Evolutionary conservation across 176 grass and related monocot genomes (phyloP).

Genomic region (Chloris gayana): DNA sequence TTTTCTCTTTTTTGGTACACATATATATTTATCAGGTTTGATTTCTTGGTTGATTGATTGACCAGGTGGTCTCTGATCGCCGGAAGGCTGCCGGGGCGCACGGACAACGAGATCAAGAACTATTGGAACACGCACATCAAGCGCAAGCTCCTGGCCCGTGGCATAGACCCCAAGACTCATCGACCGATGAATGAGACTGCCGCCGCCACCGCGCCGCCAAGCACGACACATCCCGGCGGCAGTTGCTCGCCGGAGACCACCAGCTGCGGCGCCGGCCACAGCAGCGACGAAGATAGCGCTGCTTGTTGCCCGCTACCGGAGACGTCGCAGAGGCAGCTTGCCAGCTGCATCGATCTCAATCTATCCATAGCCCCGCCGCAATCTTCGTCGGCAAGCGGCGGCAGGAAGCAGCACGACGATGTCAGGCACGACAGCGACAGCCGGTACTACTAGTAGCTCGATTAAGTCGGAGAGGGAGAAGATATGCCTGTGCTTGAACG

Average conservation of each 20-base stretch:
- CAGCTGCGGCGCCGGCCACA: conserved; percentile 12
- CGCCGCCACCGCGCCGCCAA: not conserved
- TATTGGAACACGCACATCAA: conserved; percentile 96
- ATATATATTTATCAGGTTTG: not conserved
- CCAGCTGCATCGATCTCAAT: conserved; percentile 60
- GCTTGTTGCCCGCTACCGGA: not conserved
- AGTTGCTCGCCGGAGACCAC: conserved; percentile 39
- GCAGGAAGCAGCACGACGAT: not conserved
- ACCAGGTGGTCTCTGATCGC: conserved; percentile 88
- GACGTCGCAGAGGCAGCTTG: not conserved
- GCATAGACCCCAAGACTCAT: conserved; percentile 78
- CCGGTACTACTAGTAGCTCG: not conserved
- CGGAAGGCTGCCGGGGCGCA: conserved; percentile 66
- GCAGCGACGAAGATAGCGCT: conserved; percentile 27
- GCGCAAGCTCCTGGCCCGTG: conserved; percentile 67
- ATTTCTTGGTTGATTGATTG: not conserved
- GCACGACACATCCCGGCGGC: conserved; percentile 6
- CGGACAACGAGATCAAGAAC: conserved; percentile 98
- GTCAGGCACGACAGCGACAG: not conserved
- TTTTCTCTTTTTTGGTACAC: not conserved
- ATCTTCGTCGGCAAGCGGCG: conserved; percentile 24
- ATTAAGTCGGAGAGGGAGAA: conserved; percentile 27
- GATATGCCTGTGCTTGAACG: conserved; percentile 58
- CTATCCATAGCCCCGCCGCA: conserved; percentile 67
- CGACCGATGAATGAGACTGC: conserved; percentile 36